phyloP scores from a whole-genome alignment of 2,329 filamentous ascomycete species.

The Hymenoscyphus scutula region DNA sequence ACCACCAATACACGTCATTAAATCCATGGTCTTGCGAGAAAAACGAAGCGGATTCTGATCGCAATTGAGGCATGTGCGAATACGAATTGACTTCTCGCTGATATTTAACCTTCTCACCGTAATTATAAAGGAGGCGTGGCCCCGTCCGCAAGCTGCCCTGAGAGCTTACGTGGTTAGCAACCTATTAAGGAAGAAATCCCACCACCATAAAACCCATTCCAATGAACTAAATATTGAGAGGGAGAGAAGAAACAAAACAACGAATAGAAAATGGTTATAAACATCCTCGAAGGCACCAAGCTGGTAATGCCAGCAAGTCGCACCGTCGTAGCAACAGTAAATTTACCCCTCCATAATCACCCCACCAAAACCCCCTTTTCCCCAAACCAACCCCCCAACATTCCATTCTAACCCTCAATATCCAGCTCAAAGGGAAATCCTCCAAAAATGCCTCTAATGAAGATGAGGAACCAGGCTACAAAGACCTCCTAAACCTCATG shows the following conservation, averaged over 20 bases:
- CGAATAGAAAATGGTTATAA: not conserved
- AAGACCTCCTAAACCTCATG: slow-evolving; percentile 81
- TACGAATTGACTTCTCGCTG: not conserved
- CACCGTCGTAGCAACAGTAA: not conserved
- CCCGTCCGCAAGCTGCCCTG: too few relatives aligned
- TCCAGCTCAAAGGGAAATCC: not conserved
- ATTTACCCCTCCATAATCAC: not conserved
- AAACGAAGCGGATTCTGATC: not conserved
- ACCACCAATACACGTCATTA: not conserved
- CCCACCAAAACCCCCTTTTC: not conserved
- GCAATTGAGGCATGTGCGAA: not conserved
- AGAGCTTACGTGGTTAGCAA: too few relatives aligned
- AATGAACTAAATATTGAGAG: not conserved
- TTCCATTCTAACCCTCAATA: too few relatives aligned
- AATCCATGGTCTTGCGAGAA: not conserved
- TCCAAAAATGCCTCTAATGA: not conserved
- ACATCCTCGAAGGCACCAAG: not conserved
- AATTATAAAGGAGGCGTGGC: too few relatives aligned
- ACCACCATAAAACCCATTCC: not conserved
- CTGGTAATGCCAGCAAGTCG: not conserved
- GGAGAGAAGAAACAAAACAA: not conserved
- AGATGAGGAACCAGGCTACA: slow-evolving; percentile 51
- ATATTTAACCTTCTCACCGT: not conserved
- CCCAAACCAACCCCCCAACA: not conserved
- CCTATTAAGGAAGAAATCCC: not conserved